Evolutionary conservation across 345 rosid genomes (phyloP).

Genomic region (Eucalyptus guilfoylei): DNA sequence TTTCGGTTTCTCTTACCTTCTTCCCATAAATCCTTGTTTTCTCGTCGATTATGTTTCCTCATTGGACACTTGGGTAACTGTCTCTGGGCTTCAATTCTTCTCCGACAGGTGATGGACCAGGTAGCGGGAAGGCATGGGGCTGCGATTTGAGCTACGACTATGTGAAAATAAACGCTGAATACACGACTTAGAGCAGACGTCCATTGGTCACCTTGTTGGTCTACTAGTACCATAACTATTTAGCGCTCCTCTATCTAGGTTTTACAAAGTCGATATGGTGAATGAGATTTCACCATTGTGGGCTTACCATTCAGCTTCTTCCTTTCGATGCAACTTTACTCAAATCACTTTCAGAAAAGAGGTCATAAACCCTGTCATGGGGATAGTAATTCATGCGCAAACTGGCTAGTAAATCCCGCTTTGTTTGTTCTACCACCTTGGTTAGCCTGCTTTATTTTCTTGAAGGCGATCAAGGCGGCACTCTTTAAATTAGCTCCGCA

Average conservation of each 20-base stretch:
- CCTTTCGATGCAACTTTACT: background rate
- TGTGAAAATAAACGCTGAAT: constrained; percentile 80
- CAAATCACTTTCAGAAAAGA: background rate
- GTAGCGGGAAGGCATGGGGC: constrained; percentile 69
- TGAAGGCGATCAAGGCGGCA: background rate
- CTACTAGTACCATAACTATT: background rate
- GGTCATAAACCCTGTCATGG: background rate
- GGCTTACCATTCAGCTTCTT: background rate
- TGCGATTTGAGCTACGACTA: constrained; percentile 87
- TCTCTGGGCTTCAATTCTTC: background rate
- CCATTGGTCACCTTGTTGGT: background rate
- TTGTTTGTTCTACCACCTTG: background rate
- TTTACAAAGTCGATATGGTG: background rate
- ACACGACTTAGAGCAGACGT: constrained; percentile 39
- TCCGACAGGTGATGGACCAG: constrained; percentile 51
- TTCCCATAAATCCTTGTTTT: background rate
- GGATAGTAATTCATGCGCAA: background rate
- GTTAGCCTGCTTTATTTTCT: background rate
- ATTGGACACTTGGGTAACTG: background rate
- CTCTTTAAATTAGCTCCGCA: background rate
- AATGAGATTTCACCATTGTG: background rate
- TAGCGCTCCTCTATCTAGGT: background rate
- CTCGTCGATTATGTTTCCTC: background rate
- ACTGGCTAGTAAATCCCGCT: background rate
- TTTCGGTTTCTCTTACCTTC: background rate